phyloP scores from a whole-genome alignment of 2,329 filamentous ascomycete genomes.

The Exophiala viscosa region DNA sequence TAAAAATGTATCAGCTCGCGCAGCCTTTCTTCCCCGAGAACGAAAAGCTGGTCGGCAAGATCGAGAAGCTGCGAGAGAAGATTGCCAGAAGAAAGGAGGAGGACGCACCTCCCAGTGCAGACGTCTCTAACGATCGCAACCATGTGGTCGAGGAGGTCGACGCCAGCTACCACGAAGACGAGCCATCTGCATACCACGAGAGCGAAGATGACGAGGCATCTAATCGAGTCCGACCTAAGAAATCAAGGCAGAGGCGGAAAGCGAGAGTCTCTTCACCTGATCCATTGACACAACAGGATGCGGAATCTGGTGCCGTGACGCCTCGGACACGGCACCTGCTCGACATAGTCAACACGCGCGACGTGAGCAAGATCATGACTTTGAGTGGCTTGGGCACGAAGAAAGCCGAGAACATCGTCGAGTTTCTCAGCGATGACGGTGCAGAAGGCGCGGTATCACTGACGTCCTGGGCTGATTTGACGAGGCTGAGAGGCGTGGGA shows the following conservation, averaged over 20 bases:
- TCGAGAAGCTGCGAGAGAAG: conserved; percentile 51
- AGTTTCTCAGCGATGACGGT: conserved; percentile 41
- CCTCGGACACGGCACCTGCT: conserved; percentile 44
- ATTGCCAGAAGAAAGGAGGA: conserved; percentile 37
- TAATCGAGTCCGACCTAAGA: conserved; percentile 28
- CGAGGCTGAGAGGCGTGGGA: conserved; percentile 44
- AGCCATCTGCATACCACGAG: conserved; percentile 35
- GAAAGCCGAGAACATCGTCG: conserved; percentile 47
- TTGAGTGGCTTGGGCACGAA: conserved; percentile 47
- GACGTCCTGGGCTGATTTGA: conserved; percentile 39
- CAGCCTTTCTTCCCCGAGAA: conserved; percentile 83
- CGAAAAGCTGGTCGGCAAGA: conserved; percentile 63
- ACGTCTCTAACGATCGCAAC: neutral
- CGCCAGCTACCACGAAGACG: conserved; percentile 30
- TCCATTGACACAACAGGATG: conserved; percentile 14
- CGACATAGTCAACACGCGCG: conserved; percentile 45
- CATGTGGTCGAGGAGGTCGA: conserved; percentile 1
- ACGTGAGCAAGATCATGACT: conserved; percentile 44
- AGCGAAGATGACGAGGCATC: conserved; percentile 34
- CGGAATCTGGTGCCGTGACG: conserved; percentile 31
- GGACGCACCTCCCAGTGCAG: conserved; percentile 32
- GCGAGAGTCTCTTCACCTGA: conserved; percentile 24
- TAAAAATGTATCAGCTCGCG: conserved; percentile 83
- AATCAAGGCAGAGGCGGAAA: conserved; percentile 29
- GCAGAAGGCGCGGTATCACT: conserved; percentile 28